Percentiles rank a stretch among this genome's conserved stretches.
phyloP scores from a whole-genome alignment of 352 stramenopile genomes.

The Phytophthora meadii region DNA sequence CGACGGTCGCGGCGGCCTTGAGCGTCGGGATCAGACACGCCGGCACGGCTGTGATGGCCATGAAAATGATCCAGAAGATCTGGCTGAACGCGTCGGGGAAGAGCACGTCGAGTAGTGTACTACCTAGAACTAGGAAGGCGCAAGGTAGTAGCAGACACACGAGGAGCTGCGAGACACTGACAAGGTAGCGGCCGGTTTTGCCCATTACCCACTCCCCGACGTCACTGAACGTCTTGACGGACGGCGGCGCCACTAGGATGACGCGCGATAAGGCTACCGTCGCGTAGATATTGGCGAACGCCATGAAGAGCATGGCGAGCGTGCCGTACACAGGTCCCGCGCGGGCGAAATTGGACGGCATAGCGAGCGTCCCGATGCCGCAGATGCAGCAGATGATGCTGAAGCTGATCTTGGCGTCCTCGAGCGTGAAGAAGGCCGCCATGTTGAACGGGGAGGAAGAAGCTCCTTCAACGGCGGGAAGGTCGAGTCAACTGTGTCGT shows the following conservation, averaged over 20 bases:
- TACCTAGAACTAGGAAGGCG: constrained; percentile 61
- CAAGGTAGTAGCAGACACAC: constrained; percentile 57
- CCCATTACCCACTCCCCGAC: constrained; percentile 54
- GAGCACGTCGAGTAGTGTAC: constrained; percentile 52
- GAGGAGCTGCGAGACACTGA: constrained; percentile 50
- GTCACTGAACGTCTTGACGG: constrained; percentile 56
- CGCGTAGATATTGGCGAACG: constrained; percentile 69
- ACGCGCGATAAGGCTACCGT: constrained; percentile 54
- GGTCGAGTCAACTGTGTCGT: constrained; percentile 4
- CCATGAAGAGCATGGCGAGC: constrained; percentile 68
- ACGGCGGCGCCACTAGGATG: constrained; percentile 43
- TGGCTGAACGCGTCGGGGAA: constrained; percentile 61
- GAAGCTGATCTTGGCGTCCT: constrained; percentile 67
- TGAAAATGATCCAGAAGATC: constrained; percentile 49
- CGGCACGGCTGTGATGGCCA: constrained; percentile 41
- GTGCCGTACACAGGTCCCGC: constrained; percentile 53
- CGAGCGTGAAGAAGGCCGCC: constrained; percentile 50
- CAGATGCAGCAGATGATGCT: constrained; percentile 72
- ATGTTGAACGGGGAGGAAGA: constrained; percentile 9
- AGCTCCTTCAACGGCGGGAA: constrained; percentile 11
- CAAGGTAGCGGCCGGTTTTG: constrained; percentile 43
- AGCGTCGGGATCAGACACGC: constrained; percentile 43
- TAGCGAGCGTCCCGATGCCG: constrained; percentile 70
- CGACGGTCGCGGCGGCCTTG: constrained; percentile 32
- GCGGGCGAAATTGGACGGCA: constrained; percentile 70